Base-by-base conservation (phyloP, 257 asterid species). In the Forsythia viridissima region DNA sequence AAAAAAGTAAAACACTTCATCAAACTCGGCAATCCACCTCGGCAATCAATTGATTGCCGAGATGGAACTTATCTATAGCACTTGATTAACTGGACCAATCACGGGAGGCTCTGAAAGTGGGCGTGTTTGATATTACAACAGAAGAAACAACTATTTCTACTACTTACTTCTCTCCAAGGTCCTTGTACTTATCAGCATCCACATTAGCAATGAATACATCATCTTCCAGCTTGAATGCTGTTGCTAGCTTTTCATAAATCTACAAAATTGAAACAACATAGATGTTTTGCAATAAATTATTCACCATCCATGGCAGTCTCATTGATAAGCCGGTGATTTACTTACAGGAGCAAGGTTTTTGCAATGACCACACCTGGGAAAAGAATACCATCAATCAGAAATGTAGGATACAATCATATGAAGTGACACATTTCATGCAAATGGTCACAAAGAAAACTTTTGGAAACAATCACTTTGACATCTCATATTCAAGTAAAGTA, bases 121-220 rank as follows among this genome's bases (percentile, higher is more conserved):
- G 18, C 18, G 55, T 13, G 55, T 18, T 46, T 13, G n/a, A 46
- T 0, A 18, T 10, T 55, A 55, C 24, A 55, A 55, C 65, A 55
- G 21, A 55, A 55, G 55, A 6, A 55, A 75, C 4, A 37, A 37
- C 37, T 43, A 71, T 16, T 63, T 39, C 51, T 57, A 48, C 34
- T 66, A 81, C 97, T 89, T 80, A 95, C 99, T 89, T 93, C 85
- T 92, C 96, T 42, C 82, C 98, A 42, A 91, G 83, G 80, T 90
- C 97, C 90, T 85, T 93, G 87, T 91, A 74, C 38, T 86, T 86
- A 85, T 95, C 99, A 68, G 99, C 97, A 76, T 95, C 99, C 71
- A 90, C 82, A 78, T 90, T 93, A 16, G 99, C 97, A 70, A 95
- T 93, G 85, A 93, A 93, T 75, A 93, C 99, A 80, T 84, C 86